phyloP scores from a whole-genome alignment of 345 rosid genomes.

The Clausena lansium region DNA sequence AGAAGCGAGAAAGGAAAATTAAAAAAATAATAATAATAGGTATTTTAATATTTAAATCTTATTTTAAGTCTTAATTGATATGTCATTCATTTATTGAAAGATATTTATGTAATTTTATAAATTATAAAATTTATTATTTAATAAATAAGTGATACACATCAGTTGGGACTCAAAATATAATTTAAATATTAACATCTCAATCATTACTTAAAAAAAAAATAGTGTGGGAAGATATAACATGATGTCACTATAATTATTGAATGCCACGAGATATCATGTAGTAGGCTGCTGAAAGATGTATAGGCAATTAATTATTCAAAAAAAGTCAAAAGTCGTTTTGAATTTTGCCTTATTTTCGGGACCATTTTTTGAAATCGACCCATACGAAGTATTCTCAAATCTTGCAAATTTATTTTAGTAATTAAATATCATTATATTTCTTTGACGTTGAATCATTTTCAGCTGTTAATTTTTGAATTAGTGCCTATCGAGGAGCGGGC shows the following conservation, averaged over 20 bases:
- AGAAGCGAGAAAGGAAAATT: neutral
- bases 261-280: neutral
- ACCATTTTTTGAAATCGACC: neutral
- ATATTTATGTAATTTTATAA: too few species aligned
- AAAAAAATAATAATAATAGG: neutral
- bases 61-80: too few species aligned
- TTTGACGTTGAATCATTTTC: neutral
- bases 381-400: neutral
- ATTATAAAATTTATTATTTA: too few species aligned
- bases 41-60: too few species aligned
- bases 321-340: neutral
- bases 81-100: too few species aligned
- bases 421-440: neutral
- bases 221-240: neutral
- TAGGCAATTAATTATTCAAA: neutral
- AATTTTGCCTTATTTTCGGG: neutral
- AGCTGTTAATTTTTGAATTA: neutral
- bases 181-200: too few species aligned
- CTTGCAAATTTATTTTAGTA: neutral
- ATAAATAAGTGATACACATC: too few species aligned
- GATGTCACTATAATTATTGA: neutral
- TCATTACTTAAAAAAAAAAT: too few species aligned
- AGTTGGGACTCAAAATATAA: too few species aligned
- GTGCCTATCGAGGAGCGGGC: neutral
- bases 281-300: neutral